phyloP scores from a whole-genome alignment of 2,329 filamentous ascomycete genomes.

The Pseudogymnoascus sp. region DNA sequence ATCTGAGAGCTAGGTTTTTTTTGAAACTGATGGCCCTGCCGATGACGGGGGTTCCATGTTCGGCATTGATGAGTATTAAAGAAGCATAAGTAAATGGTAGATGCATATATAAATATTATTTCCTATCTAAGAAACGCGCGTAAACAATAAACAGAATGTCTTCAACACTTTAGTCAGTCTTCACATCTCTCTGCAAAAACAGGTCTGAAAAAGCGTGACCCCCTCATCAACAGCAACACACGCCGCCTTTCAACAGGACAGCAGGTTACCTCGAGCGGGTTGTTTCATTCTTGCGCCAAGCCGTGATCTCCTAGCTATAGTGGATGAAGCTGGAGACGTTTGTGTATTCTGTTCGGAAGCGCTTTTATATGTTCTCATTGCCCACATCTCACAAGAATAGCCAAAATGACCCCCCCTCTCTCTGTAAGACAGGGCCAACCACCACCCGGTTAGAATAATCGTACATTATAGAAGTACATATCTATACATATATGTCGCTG shows the following conservation, averaged over 20 bases:
- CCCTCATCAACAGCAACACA: constrained; percentile 13
- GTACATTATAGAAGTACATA: constrained; percentile 14
- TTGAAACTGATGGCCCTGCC: background rate
- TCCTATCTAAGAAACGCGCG: background rate
- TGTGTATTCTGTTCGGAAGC: constrained; percentile 46
- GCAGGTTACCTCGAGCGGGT: constrained; percentile 12
- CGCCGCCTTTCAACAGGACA: background rate
- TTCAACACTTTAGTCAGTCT: constrained; percentile 50
- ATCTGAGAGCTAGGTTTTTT: no score
- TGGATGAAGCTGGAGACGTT: constrained; percentile 37
- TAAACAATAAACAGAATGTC: constrained; percentile 31
- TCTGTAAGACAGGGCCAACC: background rate
- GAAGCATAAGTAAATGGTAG: no score
- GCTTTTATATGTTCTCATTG: constrained; percentile 24
- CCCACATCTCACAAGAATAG: background rate
- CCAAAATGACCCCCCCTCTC: no score
- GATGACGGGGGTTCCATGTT: background rate
- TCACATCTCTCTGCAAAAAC: constrained; percentile 41
- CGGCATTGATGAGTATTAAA: no score
- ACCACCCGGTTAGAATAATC: background rate
- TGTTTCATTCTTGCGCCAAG: constrained; percentile 43
- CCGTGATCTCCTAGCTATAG: constrained; percentile 45
- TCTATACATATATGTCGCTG: constrained; percentile 8
- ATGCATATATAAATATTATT: no score
- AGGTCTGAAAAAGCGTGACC: constrained; percentile 48